Percentiles rank a stretch among this genome's conserved stretches.
These are phyloP conservation scores for Dalbergia oliveri DNA, from an alignment of 306 rosid species.

Conservation along the genomic window DNA sequence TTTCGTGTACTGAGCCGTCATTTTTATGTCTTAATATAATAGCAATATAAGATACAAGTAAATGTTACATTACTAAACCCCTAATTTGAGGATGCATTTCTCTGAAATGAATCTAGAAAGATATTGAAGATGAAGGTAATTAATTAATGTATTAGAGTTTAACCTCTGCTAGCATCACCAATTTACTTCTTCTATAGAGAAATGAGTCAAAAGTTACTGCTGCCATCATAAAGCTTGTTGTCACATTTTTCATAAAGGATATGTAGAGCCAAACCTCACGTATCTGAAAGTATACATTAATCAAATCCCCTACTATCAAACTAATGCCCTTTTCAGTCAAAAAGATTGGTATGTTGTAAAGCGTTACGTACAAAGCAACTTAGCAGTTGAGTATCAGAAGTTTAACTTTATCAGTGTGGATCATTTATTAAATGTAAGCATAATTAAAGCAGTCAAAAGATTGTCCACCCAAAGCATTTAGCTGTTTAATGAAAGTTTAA, in stretches of 20 bases:
- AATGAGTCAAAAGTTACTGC: too few relatives aligned
- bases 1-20: too few relatives aligned
- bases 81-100: too few relatives aligned
- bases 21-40: too few relatives aligned
- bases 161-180: too few relatives aligned
- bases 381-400: background rate
- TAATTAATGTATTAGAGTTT: too few relatives aligned
- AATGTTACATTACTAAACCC: too few relatives aligned
- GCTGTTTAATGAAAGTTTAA: background rate
- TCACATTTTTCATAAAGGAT: background rate
- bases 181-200: too few relatives aligned
- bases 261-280: background rate
- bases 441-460: slow-evolving; percentile 8
- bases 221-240: too few relatives aligned
- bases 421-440: background rate
- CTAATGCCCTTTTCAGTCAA: background rate
- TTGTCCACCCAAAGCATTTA: background rate
- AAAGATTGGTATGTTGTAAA: slow-evolving; percentile 5
- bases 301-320: background rate
- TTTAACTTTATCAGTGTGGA: background rate
- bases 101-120: too few relatives aligned
- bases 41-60: too few relatives aligned
- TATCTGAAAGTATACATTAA: background rate
- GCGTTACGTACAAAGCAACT: background rate
- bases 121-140: too few relatives aligned